Evolutionary conservation across 2,329 filamentous ascomycete species (phyloP).

Genomic region (Fusarium incarnatum): DNA sequence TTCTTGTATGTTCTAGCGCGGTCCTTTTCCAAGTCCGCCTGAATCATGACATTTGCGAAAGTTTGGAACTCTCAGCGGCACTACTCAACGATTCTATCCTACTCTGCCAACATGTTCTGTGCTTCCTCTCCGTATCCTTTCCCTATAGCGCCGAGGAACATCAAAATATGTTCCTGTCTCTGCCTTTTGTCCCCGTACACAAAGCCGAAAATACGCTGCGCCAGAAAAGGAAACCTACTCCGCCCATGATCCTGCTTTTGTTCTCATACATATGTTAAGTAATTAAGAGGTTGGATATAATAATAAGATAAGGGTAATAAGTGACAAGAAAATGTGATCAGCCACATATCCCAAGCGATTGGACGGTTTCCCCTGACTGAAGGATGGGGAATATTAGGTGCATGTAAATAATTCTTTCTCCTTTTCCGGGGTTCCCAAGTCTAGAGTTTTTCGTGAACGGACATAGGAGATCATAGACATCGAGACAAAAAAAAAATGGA

Average conservation of each 20-base stretch:
- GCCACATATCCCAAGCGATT: conserved; percentile 44
- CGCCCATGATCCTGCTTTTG: conserved; percentile 24
- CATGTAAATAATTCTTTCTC: conserved; percentile 46
- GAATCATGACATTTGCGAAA: conserved; percentile 17
- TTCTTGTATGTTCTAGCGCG: conserved; percentile 37
- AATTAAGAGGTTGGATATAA: conserved; percentile 33
- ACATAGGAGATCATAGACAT: conserved; percentile 47
- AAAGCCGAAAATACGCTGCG: conserved; percentile 38
- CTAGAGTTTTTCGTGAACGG: conserved; percentile 44
- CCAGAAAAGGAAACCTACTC: conserved; percentile 34
- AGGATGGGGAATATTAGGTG: conserved; percentile 44
- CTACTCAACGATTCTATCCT: conserved; percentile 3
- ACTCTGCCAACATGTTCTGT: conserved; percentile 10
- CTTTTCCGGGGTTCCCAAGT: conserved; percentile 44
- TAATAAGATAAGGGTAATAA: conserved; percentile 35
- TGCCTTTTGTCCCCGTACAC: conserved; percentile 25
- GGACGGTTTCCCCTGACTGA: conserved; percentile 41
- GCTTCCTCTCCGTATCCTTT: conserved; percentile 6
- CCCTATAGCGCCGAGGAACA: conserved; percentile 14
- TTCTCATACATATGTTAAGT: conserved; percentile 29
- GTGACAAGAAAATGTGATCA: conserved; percentile 39
- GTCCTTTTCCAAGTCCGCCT: conserved; percentile 25
- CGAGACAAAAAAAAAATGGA: conserved; percentile 25
- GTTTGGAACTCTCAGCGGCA: not conserved
- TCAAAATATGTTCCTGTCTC: conserved; percentile 16